Conservation (phyloP, 2,329 filamentous ascomycete species). For the Colletotrichum salicis region DNA sequence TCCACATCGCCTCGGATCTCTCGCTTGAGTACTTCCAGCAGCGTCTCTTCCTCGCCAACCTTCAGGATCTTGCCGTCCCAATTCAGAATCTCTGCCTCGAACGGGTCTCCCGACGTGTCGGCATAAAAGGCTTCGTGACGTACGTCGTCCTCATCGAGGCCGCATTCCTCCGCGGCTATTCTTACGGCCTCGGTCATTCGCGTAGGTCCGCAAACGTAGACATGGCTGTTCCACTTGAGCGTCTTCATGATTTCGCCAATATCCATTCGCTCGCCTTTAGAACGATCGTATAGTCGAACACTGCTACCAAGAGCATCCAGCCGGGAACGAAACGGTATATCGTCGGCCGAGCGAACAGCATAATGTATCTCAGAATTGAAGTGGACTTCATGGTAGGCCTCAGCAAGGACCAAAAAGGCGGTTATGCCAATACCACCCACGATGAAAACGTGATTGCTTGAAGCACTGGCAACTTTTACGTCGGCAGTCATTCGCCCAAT, state of each 20-base stretch:
- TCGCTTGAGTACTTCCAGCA: slow-evolving; percentile 59
- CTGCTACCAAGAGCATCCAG: slow-evolving; percentile 54
- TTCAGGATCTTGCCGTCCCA: slow-evolving; percentile 51
- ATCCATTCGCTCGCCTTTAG: slow-evolving; percentile 62
- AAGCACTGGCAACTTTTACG: slow-evolving; percentile 56
- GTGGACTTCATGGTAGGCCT: slow-evolving; percentile 55
- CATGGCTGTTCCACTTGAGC: slow-evolving; percentile 63
- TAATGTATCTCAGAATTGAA: slow-evolving; percentile 67
- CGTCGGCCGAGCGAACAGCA: slow-evolving; percentile 61
- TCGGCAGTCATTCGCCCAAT: slow-evolving; percentile 62
- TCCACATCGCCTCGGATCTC: slow-evolving; percentile 54
- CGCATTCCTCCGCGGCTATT: slow-evolving; percentile 50
- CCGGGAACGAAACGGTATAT: slow-evolving; percentile 65
- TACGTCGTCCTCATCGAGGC: slow-evolving; percentile 61
- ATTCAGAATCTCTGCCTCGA: slow-evolving; percentile 64
- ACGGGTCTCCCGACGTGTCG: slow-evolving; percentile 66
- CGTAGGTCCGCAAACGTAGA: slow-evolving; percentile 71
- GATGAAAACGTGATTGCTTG: slow-evolving; percentile 71
- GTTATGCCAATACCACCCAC: slow-evolving; percentile 75
- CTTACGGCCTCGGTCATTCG: slow-evolving; percentile 65
- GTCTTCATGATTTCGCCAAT: slow-evolving; percentile 56
- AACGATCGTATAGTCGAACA: slow-evolving; percentile 64
- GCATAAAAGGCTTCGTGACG: slow-evolving; percentile 71
- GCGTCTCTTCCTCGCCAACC: slow-evolving; percentile 59
- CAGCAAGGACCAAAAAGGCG: slow-evolving; percentile 66